A percentile compares a stretch with the other conserved stretches of the same genome.
These are phyloP conservation scores for Pseudomonodictys pantanalensis DNA, from an alignment of 495 filamentous ascomycete species.

Conservation along the genomic window DNA sequence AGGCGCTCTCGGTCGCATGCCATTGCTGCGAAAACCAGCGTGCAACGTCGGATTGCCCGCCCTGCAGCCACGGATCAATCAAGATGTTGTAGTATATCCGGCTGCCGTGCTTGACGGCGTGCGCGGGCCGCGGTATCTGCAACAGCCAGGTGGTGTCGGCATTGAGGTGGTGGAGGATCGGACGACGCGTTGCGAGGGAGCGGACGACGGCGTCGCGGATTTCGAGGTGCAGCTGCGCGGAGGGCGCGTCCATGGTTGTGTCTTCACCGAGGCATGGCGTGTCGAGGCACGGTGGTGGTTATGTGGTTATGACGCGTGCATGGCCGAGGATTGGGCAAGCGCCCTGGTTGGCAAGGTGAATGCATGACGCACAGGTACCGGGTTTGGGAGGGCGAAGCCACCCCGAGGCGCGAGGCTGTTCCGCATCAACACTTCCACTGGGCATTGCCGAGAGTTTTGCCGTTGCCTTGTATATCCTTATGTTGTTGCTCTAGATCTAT, in stretches of 20 bases:
- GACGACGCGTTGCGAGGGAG: constrained; percentile 43
- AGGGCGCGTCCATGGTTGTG: constrained; percentile 22
- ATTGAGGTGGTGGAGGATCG: constrained; percentile 56
- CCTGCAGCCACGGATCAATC: constrained; percentile 56
- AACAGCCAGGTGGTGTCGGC: constrained; percentile 59
- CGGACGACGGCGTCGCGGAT: constrained; percentile 37
- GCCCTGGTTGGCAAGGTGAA: not conserved
- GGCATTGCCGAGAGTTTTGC: no score
- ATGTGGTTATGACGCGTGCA: not conserved
- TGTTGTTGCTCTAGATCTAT: no score
- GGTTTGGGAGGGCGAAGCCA: no score
- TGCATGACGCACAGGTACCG: not conserved
- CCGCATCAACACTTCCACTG: no score
- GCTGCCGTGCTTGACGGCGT: constrained; percentile 30
- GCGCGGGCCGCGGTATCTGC: constrained; percentile 50
- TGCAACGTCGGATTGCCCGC: constrained; percentile 53
- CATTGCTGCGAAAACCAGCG: constrained; percentile 56
- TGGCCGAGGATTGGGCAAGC: not conserved
- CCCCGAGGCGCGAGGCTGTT: no score
- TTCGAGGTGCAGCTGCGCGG: constrained; percentile 40
- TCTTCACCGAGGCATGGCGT: constrained; percentile 16
- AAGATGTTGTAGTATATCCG: constrained; percentile 52
- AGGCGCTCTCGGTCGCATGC: constrained; percentile 48
- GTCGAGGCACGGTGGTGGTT: not conserved
- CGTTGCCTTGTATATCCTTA: no score